Evolutionary conservation across 2,329 filamentous ascomycete genomes (phyloP), one percentile per base, ranked within the genome.

Genomic region (Penicillium polonicum): DNA sequence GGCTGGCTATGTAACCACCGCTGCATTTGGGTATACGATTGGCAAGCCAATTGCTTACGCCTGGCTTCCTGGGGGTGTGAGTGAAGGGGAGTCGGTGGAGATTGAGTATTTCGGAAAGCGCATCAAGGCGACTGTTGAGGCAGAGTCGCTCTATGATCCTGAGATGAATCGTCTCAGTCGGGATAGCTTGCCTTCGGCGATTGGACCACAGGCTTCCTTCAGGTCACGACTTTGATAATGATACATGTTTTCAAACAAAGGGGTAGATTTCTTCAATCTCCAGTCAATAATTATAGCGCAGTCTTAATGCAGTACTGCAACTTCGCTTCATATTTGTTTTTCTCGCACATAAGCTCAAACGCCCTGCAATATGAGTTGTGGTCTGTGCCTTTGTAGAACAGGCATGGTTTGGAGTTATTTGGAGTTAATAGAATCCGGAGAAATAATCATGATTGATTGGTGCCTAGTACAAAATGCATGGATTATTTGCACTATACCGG

Each of bases 31-130:
- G 0, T 87, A 84, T 64, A 84, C 81, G 0, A 67, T 87, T 10
- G 71, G 82, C 27, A 85, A 82, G 68, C 84, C 85, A 0, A 75
- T 87, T 13, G 85, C 83, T 0, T 87, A 83, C 67, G 80, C 83
- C 0, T 85, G 83, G 73, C 70, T 88, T 13, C 83, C 84, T 0
- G 75, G 69, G 12, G 65, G 62, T 2, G 65, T 85, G 2, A 57
- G 52, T 0, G 79, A 83, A 43, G 83, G 83, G 0, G 75, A 79
- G 3, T 56, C 63, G 0, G 82, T 87, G 0, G 83, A 86, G 65
- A 77, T 88, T 55, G 83, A 86, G 63, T 88, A 88, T 65, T 87
- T 88, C 69, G 83, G 84, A 5, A 73, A 71, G 57, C 75, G 76
- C 12, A 79, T 86, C 52, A 63, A 65, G 49, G 85, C 85, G 0